Conservation (phyloP, 140 eudicot genomes). For the Eryngium alpinum region DNA sequence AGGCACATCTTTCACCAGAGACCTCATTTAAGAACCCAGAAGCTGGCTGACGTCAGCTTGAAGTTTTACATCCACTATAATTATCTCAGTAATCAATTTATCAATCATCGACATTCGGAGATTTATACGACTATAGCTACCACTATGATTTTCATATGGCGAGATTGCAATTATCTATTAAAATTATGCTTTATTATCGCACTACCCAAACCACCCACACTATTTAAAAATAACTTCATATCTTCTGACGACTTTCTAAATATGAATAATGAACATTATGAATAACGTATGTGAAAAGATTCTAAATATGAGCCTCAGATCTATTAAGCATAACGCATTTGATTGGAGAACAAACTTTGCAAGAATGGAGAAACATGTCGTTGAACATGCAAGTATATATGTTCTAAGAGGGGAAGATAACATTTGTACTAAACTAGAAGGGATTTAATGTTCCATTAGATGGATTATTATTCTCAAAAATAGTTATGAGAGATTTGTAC, state of each 20-base stretch:
- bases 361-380: no score
- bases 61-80: slow-evolving; percentile 28
- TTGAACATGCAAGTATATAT: no score
- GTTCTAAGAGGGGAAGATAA: no score
- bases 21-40: slow-evolving; percentile 40
- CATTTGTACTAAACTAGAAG: no score
- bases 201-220: slow-evolving; percentile 85
- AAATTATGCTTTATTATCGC: slow-evolving; percentile 78
- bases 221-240: slow-evolving; percentile 72
- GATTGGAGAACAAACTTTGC: no score
- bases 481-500: no score
- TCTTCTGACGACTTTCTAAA: slow-evolving; percentile 74
- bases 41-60: slow-evolving; percentile 26
- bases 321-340: no score
- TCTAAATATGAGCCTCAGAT: no score
- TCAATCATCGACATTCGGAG: slow-evolving; percentile 66
- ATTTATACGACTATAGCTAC: slow-evolving; percentile 72
- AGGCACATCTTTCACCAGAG: slow-evolving; percentile 59
- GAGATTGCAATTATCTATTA: slow-evolving; percentile 53
- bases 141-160: slow-evolving; percentile 48
- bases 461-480: no score
- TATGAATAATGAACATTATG: no score
- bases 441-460: no score
- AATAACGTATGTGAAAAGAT: no score
- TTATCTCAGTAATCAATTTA: slow-evolving; percentile 41